Evolutionary conservation across 305 asterid species (phyloP).

Genomic region (Plantago coronopus): DNA sequence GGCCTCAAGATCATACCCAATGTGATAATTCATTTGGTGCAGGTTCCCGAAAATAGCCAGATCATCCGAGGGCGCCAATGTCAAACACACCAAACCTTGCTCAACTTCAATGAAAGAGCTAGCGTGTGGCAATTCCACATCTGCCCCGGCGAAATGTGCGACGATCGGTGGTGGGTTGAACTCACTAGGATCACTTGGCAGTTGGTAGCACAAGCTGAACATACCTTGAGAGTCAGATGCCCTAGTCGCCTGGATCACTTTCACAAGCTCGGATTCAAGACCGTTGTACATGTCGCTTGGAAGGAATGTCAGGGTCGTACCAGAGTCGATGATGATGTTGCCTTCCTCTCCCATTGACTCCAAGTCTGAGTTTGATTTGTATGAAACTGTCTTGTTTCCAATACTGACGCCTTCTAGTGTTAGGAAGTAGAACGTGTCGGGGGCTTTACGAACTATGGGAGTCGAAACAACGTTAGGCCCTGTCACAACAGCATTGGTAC

Average conservation of each 20-base stretch:
- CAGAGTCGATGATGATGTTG: conserved; percentile 51
- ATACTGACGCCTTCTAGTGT: conserved; percentile 45
- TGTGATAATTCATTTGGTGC: conserved; percentile 31
- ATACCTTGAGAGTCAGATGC: conserved; percentile 17
- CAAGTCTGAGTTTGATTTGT: neutral
- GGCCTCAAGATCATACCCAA: conserved; percentile 43
- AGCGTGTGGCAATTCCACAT: conserved; percentile 27
- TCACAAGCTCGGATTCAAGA: conserved; percentile 23
- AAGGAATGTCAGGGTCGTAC: conserved; percentile 41
- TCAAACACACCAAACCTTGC: conserved; percentile 36
- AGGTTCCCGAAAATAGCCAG: conserved; percentile 42
- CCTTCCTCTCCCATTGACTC: conserved; percentile 20
- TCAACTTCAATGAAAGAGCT: conserved; percentile 34
- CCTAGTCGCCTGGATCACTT: conserved; percentile 17
- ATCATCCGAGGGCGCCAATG: conserved; percentile 25
- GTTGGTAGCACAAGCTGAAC: conserved; percentile 30
- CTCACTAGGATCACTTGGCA: neutral
- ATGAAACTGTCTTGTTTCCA: conserved; percentile 11
- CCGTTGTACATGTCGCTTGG: conserved; percentile 22
- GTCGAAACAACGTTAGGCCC: conserved; percentile 35
- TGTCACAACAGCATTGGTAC: conserved; percentile 26
- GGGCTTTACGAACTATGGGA: conserved; percentile 28
- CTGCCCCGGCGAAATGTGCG: conserved; percentile 41
- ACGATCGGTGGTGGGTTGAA: conserved; percentile 27
- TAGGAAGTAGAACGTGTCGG: conserved; percentile 47